Base-by-base conservation (phyloP, 2,329 filamentous ascomycete species). In the Hyphodiscus sp. region DNA sequence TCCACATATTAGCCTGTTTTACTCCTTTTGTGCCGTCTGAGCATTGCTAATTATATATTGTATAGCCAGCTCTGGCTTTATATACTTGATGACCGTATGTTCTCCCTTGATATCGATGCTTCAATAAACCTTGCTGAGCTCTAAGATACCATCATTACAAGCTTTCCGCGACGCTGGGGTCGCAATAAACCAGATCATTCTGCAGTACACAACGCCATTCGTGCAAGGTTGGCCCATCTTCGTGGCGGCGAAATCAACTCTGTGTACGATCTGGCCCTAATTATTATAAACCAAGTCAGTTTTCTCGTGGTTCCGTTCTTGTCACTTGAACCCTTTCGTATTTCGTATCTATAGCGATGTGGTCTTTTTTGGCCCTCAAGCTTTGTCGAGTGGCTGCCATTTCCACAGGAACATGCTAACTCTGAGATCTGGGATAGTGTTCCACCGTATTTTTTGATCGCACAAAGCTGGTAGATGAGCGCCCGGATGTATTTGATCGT, bases 151-250 rank as follows among this genome's bases (percentile, higher is more conserved):
- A 67, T 74, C 20, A 69, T 74, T 11, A 72, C 71, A 0, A 70
- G 65, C 48, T 74, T 74, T 42, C 71, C 72, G 0, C 68, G 69
- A 19, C 61, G 72, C 5, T 74, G 71, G 33, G 73, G 74, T 0
- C 61, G 66, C 0, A 73, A 73, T 47, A 72, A 72, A 16, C 63
- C 68, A 1, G 71, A 75, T 41, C 51, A 60, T 1, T 72, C 72
- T 0, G 72, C 66, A 0, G 67, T 76, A 0, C 70, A 75, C 53
- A 70, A 70, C 42, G 65, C 67, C 0, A 69, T 76, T 15, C 64
- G 72, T 0, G 57, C 61, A 2, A 61, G 65, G 0, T 53, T 74
- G 0, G 62, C 65, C 18, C 38, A 56, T 1, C 52, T 61, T 5
- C 60, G 61, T 0, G 54, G 59, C 1, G 61, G 67, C 7, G 58